A percentile compares a stretch with the other conserved stretches of the same genome.
Conservation (phyloP, 2,329 filamentous ascomycete species). For the Aureobasidium sp. region DNA sequence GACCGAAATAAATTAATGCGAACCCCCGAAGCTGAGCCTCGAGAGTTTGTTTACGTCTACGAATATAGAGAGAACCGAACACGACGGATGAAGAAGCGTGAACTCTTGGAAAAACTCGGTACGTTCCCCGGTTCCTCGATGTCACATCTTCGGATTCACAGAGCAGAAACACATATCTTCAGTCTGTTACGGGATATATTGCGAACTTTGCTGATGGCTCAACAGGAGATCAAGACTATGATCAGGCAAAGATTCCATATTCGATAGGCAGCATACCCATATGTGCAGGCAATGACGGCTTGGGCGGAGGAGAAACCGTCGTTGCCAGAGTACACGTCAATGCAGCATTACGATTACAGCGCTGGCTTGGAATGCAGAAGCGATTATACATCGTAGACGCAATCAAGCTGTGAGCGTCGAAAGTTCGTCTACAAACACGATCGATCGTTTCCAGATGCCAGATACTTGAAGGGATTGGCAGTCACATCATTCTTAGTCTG, state of each 20-base stretch:
- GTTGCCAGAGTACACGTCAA: conserved; percentile 11
- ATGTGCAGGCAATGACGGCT: neutral
- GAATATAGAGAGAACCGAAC: neutral
- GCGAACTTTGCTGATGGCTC: neutral
- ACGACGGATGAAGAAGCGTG: neutral
- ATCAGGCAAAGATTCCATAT: conserved; percentile 2
- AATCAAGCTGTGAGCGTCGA: neutral
- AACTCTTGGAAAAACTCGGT: neutral
- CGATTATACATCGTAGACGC: conserved; percentile 5
- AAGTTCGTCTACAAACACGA: neutral
- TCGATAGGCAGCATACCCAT: conserved; percentile 5
- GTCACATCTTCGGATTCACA: neutral
- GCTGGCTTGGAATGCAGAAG: conserved; percentile 9
- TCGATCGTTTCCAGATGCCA: neutral
- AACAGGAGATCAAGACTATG: neutral
- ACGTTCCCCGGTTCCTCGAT: neutral
- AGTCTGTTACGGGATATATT: neutral
- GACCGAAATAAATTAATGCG: neutral
- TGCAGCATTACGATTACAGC: neutral
- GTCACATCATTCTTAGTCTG: neutral
- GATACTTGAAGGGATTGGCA: too few species aligned
- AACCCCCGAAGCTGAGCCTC: neutral
- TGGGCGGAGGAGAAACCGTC: neutral
- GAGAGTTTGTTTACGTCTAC: conserved; percentile 7
- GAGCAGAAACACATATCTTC: neutral